Evolutionary conservation across 2,329 filamentous ascomycete genomes (phyloP).

Genomic region (Colletotrichum salicis): DNA sequence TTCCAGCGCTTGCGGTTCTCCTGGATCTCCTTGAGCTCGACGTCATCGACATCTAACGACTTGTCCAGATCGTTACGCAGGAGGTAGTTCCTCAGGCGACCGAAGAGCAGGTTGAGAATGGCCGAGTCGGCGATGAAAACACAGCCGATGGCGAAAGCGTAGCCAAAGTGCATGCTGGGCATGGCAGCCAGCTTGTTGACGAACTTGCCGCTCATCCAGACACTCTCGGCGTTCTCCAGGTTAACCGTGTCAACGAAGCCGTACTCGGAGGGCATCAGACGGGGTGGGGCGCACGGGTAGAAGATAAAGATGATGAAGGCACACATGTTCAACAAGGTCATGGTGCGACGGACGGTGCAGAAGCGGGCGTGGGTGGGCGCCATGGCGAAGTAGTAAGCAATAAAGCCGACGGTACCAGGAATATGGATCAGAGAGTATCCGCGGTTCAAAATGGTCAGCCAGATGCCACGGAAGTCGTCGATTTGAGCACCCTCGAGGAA

Average conservation of each 20-base stretch:
- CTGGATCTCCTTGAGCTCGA: slow-evolving; percentile 36
- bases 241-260: slow-evolving; percentile 73
- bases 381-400: slow-evolving; percentile 72
- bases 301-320: slow-evolving; percentile 71
- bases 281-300: slow-evolving; percentile 73
- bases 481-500: slow-evolving; percentile 50
- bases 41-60: slow-evolving; percentile 34
- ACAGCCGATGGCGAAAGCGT: slow-evolving; percentile 64
- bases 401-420: slow-evolving; percentile 69
- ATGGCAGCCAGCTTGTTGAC: slow-evolving; percentile 69
- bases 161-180: slow-evolving; percentile 67
- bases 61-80: slow-evolving; percentile 31
- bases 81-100: slow-evolving; percentile 38
- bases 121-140: slow-evolving; percentile 64
- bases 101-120: slow-evolving; percentile 51
- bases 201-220: slow-evolving; percentile 72
- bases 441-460: slow-evolving; percentile 65
- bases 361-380: slow-evolving; percentile 54
- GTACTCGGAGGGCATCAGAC: slow-evolving; percentile 67
- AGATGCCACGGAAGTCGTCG: slow-evolving; percentile 33
- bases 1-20: slow-evolving; percentile 43
- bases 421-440: slow-evolving; percentile 70
- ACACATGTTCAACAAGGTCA: slow-evolving; percentile 69
- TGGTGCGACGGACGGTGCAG: slow-evolving; percentile 50
- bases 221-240: slow-evolving; percentile 60